Evolutionary conservation across 345 rosid genomes (phyloP), one percentile per base, ranked within the genome.

Genomic region (Lepidium africanum): DNA sequence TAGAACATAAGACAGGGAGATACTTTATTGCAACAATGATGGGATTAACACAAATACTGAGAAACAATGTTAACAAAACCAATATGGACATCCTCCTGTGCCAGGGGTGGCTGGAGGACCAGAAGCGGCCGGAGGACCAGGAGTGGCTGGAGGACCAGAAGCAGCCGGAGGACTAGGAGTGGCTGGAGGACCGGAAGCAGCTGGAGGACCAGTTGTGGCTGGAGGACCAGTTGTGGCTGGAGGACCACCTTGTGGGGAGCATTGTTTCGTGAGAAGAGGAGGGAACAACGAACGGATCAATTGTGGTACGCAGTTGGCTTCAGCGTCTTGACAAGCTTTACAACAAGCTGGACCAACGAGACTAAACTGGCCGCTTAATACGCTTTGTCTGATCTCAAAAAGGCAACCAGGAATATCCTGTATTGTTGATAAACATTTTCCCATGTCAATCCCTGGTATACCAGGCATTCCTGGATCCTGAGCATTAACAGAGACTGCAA

Each of bases 341-440:
- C 74, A 70, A 30, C 74, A 70, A 30, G 57, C 37, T 6, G 43
- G 52, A 59, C 67, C 43, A 3, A 70, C 10, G 9, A 4, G 41
- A 10, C 54, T 45, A 30, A 17, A 17, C 1, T 61, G 6, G 0
- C 52, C 45, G 2, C 12, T 27, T 9, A 60, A 17, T 9, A 30
- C 4, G 0, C 53, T 9, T 42, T 50, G 37, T 6, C 6, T 0
- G 12, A 70, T 60, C 10, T 60, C 67, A 4, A 9, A 9, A 10
- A 51, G 0, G 9, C 74, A 70, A 13, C n/a, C 37, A 40, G 61
- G 67, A 12, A 41, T 4, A 13, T 21, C 23, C n/a, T 7, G 19
- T 11, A 50, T 0, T 32, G 9, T 12, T 13, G 60, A 49, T 6
- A 13, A 50, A 19, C 67, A 70, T 40, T 60, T 40, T 10, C 0